A percentile compares a stretch with the other conserved stretches of the same genome.
phyloP scores from a whole-genome alignment of 257 asterid species.

The Henckelia pumila region DNA sequence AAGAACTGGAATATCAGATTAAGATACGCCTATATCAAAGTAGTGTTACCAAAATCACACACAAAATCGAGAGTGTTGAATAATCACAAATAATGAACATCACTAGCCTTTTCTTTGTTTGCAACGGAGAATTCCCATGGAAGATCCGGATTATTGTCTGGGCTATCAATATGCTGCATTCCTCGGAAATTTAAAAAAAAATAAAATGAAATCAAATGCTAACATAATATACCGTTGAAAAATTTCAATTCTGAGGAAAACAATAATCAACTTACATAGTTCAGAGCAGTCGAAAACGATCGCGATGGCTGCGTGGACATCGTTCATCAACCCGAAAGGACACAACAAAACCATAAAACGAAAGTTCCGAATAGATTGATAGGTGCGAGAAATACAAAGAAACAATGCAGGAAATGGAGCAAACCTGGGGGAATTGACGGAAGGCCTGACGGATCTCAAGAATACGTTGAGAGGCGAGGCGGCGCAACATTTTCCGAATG shows the following conservation, averaged over 20 bases:
- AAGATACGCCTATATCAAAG: not conserved
- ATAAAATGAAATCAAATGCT: slow-evolving; percentile 13
- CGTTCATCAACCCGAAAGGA: not conserved
- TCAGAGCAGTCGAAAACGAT: slow-evolving; percentile 80
- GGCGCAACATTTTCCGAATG: slow-evolving; percentile 63
- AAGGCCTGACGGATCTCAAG: slow-evolving; percentile 73
- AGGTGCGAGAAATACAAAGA: not conserved
- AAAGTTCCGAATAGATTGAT: not conserved
- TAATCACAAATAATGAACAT: slow-evolving; percentile 7
- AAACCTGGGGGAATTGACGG: slow-evolving; percentile 69
- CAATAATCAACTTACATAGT: slow-evolving; percentile 57
- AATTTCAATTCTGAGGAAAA: slow-evolving; percentile 4
- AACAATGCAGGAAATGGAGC: slow-evolving; percentile 6
- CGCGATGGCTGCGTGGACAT: slow-evolving; percentile 57
- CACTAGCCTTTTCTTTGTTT: slow-evolving; percentile 66
- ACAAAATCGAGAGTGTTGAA: slow-evolving; percentile 6
- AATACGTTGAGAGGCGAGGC: slow-evolving; percentile 68
- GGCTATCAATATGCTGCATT: slow-evolving; percentile 74
- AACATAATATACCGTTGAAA: not conserved
- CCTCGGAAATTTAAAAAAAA: slow-evolving; percentile 2
- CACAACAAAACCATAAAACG: not conserved
- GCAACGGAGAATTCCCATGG: slow-evolving; percentile 76
- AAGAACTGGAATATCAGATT: not conserved
- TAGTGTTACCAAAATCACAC: not conserved
- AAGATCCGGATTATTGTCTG: slow-evolving; percentile 77